Evolutionary conservation across 441 rosid species (phyloP), one percentile per base, ranked within the genome.

Genomic region (Aquilaria agallochum): DNA sequence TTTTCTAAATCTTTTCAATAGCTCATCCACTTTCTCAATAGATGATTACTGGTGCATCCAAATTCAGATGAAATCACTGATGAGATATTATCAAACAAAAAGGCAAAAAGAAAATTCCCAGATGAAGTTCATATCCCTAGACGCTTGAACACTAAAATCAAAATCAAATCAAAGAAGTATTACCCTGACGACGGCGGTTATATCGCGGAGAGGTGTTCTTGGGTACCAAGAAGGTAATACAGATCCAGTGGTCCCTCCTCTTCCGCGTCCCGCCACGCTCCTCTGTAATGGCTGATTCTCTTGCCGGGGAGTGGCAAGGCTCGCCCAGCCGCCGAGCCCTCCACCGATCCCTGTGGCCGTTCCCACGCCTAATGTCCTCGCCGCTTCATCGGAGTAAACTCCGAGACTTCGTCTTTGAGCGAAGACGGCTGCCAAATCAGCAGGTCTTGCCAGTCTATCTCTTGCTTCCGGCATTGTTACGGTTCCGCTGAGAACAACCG

Each of bases 161-260:
- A 1, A 36, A 36, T 36, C 6, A 36, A 36, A 36, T 3, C 42
- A 9, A 2, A 2, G 8, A 9, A 20, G 5, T 11, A 58, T 69
- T 88, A 90, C 97, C 88, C 87, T 65, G n/a, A 77, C 62, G 55
- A 84, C 51, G 32, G 79, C 62, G 56, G 97, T 88, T 31, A 94
- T 74, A 52, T 94, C 95, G 2, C 83, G 81, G 3, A 88, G 86
- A 56, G 98, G 96, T 2, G 85, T 80, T 65, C 98, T 81, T 2
- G 96, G 97, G 69, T 90, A 88, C 96, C 92, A 85, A 68, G 84
- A 72, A 69, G 98, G 98, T 53, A 94, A 76, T 56, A 45, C 27
- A 40, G 78, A 68, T 20, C 55, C 57, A 8, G 76, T 62, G 30
- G 45, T 64, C 49, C 81, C 77, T 30, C 76, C 76, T 49, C 80